Evolutionary conservation across 352 stramenopile genomes (phyloP), one percentile per base, ranked within the genome.

Genomic region (Phytophthora quininea): DNA sequence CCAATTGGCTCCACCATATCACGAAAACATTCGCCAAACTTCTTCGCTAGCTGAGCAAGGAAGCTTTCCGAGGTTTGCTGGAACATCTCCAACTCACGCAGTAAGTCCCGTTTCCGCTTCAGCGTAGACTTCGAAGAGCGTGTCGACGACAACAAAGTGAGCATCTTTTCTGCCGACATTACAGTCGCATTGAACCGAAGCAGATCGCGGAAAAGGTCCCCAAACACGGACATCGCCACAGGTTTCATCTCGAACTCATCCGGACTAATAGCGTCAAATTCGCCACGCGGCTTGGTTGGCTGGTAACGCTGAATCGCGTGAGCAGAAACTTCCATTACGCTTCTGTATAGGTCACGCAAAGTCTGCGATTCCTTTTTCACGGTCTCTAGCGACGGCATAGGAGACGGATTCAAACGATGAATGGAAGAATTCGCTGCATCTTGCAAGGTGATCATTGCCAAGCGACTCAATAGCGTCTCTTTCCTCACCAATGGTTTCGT

Each of bases 401-500:
- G 76, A 3, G 73, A 77, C 45, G 84, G 79, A 33, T 80, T 82
- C 0, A 90, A 59, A 19, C 85, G 74, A 9, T 88, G 56, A 38
- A 93, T 86, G 1, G 84, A 85, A 60, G 72, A 70, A 58, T 88
- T 81, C 9, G 82, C 80, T 3, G 83, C 72, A 14, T 84, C 67
- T 33, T 92, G 79, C 35, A 95, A 72, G 4, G 87, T 89, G 1
- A 83, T 52, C 73, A 88, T 86, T 5, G 86, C 74, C 19, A 99
- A 73, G 8, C 93, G 89, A 56, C 86, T 88, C 63, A 98, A 75
- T 27, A 99, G 72, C 48, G 98, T 86, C 14, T 97, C 82, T 48
- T 98, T 96, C 71, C 99, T 98, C 19, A 98, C 89, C 1, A 97
- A 69, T 24, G 97, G 96, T 69, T 97, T 97, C 61, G 84, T 91